Base-by-base conservation (phyloP, 2,329 filamentous ascomycete genomes). In the Penicillium sp. region DNA sequence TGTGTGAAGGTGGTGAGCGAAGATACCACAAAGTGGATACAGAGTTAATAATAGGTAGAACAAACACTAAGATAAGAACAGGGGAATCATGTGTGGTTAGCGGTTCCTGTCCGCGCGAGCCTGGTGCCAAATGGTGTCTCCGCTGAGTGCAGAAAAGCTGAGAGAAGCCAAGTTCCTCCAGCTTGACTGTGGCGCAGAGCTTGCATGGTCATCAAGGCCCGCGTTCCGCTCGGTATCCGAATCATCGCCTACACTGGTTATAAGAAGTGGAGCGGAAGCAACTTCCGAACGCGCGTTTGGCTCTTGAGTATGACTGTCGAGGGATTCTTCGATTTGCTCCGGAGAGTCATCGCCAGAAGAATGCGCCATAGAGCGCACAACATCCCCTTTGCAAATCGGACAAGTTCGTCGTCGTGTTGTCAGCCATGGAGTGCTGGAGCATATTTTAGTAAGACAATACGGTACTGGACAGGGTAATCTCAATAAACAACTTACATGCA, bases 361-460 rank as follows among this genome's bases (percentile, higher is more conserved):
- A 26, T 77, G 79, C 15, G 85, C 81, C 58, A 91, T 67, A 1
- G 76, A 78, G 36, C 76, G 72, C 13, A 99, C 93, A 29, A 99
- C 94, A 68, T 99, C 94, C 42, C 92, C 91, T 77, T 99, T 99
- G 78, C 94, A 99, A 54, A 99, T 97, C 0, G 94, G 94, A 65
- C 94, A 99, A n/a, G 94, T 99, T 57, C 94, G 87, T 58, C 94
- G 88, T 42, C 93, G 87, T 13, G 92, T 97, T 0, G 93, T 97
- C 46, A 99, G 79, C 94, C 94, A 99, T 2, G 94, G 94, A 4
- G 94, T 97, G 68, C 91, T 96, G 58, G 21, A 27, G 23, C 30
- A 18, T 29, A 10, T 23, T 18, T 61, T 55, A 66, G 66, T 64
- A 52, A 58, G 59, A 30, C 46, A 6, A 34, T 18, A 18, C 21